Conservation (phyloP, 2,329 filamentous ascomycete species). For the Arachnopeziza araneosa region DNA sequence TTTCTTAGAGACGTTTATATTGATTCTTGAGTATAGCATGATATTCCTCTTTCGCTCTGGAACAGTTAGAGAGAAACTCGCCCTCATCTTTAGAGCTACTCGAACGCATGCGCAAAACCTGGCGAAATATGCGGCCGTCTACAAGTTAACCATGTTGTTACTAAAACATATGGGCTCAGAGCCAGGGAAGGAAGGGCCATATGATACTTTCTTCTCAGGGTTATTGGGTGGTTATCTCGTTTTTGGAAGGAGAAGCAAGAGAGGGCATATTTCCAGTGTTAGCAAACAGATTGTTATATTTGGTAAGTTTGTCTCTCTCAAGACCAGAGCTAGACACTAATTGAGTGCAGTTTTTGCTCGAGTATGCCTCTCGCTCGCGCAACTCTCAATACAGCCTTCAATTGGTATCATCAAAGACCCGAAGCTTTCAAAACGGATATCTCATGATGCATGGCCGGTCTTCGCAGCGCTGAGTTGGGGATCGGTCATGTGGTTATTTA, state of each 20-base stretch:
- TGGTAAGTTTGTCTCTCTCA: slow-evolving; percentile 23
- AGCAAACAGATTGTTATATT: slow-evolving; percentile 98
- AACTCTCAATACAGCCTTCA: slow-evolving; percentile 68
- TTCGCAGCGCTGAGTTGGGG: slow-evolving; percentile 93
- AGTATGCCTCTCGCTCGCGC: slow-evolving; percentile 78
- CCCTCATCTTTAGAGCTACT: slow-evolving; percentile 78
- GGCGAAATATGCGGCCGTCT: slow-evolving; percentile 83
- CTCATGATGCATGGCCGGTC: slow-evolving; percentile 77
- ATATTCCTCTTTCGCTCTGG: slow-evolving; percentile 93
- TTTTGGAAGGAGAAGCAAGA: slow-evolving; percentile 65
- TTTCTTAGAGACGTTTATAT: neutral
- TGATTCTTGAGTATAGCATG: slow-evolving; percentile 55
- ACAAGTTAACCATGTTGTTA: slow-evolving; percentile 76
- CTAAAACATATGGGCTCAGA: slow-evolving; percentile 58
- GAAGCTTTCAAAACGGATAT: slow-evolving; percentile 44
- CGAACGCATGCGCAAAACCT: slow-evolving; percentile 87
- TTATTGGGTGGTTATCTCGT: slow-evolving; percentile 87
- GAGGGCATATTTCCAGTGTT: slow-evolving; percentile 70
- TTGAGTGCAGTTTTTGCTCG: slow-evolving; percentile 69
- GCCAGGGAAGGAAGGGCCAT: slow-evolving; percentile 62
- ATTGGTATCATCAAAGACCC: slow-evolving; percentile 43
- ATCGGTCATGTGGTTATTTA: slow-evolving; percentile 90
- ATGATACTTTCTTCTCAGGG: slow-evolving; percentile 82
- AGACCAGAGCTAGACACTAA: neutral
- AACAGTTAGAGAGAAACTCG: slow-evolving; percentile 70